Evolutionary conservation across 2,329 filamentous ascomycete species (phyloP).

Genomic region (Xylariaceae sp.): DNA sequence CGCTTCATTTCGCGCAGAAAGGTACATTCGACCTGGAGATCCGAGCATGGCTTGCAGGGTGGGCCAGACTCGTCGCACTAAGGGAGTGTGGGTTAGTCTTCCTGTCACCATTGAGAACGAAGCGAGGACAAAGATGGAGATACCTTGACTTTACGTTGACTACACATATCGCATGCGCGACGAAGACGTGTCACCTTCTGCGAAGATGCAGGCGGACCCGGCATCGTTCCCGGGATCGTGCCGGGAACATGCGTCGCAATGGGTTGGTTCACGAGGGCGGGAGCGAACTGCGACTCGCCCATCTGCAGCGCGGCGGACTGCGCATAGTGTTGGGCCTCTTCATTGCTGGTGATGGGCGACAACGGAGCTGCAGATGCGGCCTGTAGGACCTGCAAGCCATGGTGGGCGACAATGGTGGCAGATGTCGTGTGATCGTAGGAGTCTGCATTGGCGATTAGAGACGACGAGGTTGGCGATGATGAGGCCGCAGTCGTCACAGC

Average conservation of each 20-base stretch:
- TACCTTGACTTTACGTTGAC: constrained; percentile 56
- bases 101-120: not conserved
- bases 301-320: constrained; percentile 32
- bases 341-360: constrained; percentile 16
- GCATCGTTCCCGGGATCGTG: constrained; percentile 2
- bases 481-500: too few species aligned
- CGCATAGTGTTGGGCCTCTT: constrained; percentile 32
- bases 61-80: constrained; percentile 51
- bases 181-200: constrained; percentile 51
- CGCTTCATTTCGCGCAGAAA: constrained; percentile 54
- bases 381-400: constrained; percentile 31
- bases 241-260: not conserved
- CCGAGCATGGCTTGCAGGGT: constrained; percentile 52
- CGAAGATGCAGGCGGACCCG: constrained; percentile 8
- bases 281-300: constrained; percentile 23
- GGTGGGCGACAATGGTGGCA: constrained; percentile 26
- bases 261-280: constrained; percentile 10
- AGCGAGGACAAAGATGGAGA: constrained; percentile 3
- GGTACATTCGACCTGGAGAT: constrained; percentile 54
- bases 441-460: not conserved
- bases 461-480: too few species aligned
- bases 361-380: constrained; percentile 27
- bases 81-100: not conserved
- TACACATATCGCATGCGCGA: constrained; percentile 58
- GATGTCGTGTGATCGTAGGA: constrained; percentile 20